A percentile compares a stretch with the other conserved stretches of the same genome.
Conservation (phyloP, 106 monocot genomes). For the Platanthera guangdongensis region DNA sequence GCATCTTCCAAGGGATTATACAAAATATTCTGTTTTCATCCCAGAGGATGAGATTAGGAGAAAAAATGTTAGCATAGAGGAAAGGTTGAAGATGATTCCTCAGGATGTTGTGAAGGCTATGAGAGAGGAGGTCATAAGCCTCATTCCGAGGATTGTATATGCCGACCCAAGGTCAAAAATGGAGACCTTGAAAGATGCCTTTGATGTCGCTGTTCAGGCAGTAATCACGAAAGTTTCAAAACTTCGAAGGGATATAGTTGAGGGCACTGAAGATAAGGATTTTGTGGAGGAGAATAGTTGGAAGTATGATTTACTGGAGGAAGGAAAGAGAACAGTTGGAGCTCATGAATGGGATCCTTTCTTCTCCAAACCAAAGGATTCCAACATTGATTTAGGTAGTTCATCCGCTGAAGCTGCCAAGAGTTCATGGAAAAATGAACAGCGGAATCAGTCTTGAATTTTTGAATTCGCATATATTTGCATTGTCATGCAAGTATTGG, state of each 20-base stretch:
- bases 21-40: slow-evolving; percentile 74
- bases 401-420: slow-evolving; percentile 39
- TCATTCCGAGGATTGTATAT: slow-evolving; percentile 69
- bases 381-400: slow-evolving; percentile 27
- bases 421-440: slow-evolving; percentile 60
- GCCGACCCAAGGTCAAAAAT: slow-evolving; percentile 62
- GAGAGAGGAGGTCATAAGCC: slow-evolving; percentile 60
- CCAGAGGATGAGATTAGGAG: slow-evolving; percentile 67
- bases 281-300: slow-evolving; percentile 85
- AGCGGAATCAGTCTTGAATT: slow-evolving; percentile 29
- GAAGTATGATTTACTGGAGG: slow-evolving; percentile 76
- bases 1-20: slow-evolving; percentile 73
- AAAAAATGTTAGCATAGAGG: slow-evolving; percentile 54
- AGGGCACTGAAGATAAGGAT: slow-evolving; percentile 46
- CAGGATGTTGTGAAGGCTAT: slow-evolving; percentile 41
- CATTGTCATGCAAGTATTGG: background rate
- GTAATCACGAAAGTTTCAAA: slow-evolving; percentile 55
- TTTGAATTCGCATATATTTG: background rate
- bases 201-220: slow-evolving; percentile 77
- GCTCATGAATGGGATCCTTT: slow-evolving; percentile 90
- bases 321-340: slow-evolving; percentile 44
- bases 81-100: slow-evolving; percentile 45
- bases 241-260: slow-evolving; percentile 58
- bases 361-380: slow-evolving; percentile 74
- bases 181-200: slow-evolving; percentile 68